A percentile compares a stretch with the other conserved stretches of the same genome.
These are phyloP conservation scores for Pseudogymnoascus sp. DNA, from an alignment of 2,329 filamentous ascomycete genomes.

Conservation along the genomic window DNA sequence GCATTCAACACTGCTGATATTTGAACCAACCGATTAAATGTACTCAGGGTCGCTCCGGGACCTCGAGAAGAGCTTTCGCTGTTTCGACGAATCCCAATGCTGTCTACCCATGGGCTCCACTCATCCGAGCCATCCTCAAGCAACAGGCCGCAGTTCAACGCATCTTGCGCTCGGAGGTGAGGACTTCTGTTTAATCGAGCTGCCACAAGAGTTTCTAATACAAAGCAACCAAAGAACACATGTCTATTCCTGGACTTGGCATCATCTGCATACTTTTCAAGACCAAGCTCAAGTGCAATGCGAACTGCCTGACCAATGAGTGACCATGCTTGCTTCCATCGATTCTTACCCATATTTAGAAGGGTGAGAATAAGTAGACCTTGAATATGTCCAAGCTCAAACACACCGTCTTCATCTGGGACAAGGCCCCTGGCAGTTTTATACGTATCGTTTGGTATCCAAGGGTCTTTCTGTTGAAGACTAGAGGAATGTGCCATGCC, in stretches of 20 bases:
- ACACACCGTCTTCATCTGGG: conserved; percentile 37
- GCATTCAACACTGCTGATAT: conserved; percentile 27
- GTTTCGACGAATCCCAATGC: conserved; percentile 32
- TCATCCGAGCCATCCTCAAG: conserved; percentile 64
- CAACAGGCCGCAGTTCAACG: conserved; percentile 38
- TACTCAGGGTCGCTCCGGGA: conserved; percentile 28
- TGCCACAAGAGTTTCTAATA: conserved; percentile 53
- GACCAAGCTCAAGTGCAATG: conserved; percentile 33
- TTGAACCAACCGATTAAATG: conserved; percentile 28
- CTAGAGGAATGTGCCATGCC: neutral
- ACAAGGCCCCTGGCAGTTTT: conserved; percentile 39
- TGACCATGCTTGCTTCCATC: conserved; percentile 36
- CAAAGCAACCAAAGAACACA: conserved; percentile 50
- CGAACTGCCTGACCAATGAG: conserved; percentile 22
- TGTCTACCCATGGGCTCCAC: conserved; percentile 64
- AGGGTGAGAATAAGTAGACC: conserved; percentile 51
- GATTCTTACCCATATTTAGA: conserved; percentile 51
- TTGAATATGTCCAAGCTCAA: conserved; percentile 41
- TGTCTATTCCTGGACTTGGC: conserved; percentile 31
- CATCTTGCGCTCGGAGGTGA: conserved; percentile 42
- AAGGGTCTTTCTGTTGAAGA: neutral
- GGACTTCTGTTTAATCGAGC: conserved; percentile 43
- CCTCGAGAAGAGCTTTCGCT: conserved; percentile 20
- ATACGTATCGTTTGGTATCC: conserved; percentile 27
- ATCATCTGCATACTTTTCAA: conserved; percentile 24